A percentile compares a stretch with the other conserved stretches of the same genome.
phyloP scores from a whole-genome alignment of 257 asterid genomes.

The Salvia rosmarinus region DNA sequence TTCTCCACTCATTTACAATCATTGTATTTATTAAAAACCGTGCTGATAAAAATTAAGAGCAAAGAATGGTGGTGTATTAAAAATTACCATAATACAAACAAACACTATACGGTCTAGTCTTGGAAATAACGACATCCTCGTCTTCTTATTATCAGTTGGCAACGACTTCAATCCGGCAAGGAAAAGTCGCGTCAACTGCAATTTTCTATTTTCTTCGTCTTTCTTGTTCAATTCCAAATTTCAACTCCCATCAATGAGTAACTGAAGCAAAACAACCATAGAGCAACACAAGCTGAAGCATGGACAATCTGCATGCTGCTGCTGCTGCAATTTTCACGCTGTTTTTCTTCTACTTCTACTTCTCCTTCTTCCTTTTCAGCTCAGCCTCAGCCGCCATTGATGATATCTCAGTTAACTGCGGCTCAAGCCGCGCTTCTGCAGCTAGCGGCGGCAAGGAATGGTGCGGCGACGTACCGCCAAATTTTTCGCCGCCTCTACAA shows the following conservation, averaged over 20 bases:
- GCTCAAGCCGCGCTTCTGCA: not conserved
- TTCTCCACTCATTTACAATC: too few relatives aligned
- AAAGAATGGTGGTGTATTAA: too few relatives aligned
- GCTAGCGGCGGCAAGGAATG: not conserved
- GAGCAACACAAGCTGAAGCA: not conserved
- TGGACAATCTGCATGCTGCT: constrained; percentile 1
- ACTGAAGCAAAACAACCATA: too few relatives aligned
- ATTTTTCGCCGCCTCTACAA: not conserved
- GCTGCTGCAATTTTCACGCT: not conserved
- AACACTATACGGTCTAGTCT: too few relatives aligned
- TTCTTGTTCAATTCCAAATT: not conserved
- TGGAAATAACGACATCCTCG: too few relatives aligned
- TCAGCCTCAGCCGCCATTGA: not conserved
- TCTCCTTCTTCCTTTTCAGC: not conserved
- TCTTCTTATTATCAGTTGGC: not conserved
- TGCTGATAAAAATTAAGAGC: too few relatives aligned
- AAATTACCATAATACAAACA: too few relatives aligned
- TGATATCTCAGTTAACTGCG: not conserved
- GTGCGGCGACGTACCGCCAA: not conserved
- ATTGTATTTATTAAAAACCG: too few relatives aligned
- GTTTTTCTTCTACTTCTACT: not conserved
- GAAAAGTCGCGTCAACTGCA: not conserved
- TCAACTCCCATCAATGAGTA: not conserved
- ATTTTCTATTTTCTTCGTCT: not conserved
- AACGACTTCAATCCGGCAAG: not conserved